phyloP scores from a whole-genome alignment of 768 basidiomycete species.

The Termitomyces titanicus region DNA sequence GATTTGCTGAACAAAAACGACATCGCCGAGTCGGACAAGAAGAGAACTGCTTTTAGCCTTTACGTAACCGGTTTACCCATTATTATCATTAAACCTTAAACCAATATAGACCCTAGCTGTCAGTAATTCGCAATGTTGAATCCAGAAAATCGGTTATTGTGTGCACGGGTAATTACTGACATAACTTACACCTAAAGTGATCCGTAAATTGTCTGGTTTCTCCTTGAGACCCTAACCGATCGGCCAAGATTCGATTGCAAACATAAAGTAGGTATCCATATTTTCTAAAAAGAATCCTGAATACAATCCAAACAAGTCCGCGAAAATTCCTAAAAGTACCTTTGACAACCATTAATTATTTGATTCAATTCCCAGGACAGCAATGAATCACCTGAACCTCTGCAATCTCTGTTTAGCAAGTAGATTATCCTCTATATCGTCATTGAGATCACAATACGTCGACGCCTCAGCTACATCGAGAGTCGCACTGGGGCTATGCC shows the following conservation, averaged over 20 bases:
- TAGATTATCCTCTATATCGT: background rate
- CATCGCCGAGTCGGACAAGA: background rate
- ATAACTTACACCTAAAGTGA: too few relatives aligned
- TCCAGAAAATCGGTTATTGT: too few relatives aligned
- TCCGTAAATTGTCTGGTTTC: too few relatives aligned
- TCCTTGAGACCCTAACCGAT: too few relatives aligned
- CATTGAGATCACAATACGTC: background rate
- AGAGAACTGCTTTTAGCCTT: background rate
- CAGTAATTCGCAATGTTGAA: too few relatives aligned
- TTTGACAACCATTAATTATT: background rate
- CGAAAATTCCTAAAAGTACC: background rate
- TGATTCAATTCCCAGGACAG: background rate
- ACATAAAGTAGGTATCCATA: background rate
- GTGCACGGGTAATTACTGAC: too few relatives aligned
- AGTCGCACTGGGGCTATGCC: background rate
- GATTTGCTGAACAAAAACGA: background rate
- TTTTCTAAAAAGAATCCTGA: background rate
- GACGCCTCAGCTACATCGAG: background rate
- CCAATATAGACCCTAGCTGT: too few relatives aligned
- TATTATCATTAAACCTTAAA: too few relatives aligned
- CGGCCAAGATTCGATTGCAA: too few relatives aligned
- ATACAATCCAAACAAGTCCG: background rate
- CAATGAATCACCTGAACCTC: constrained; percentile 2
- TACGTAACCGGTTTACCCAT: background rate
- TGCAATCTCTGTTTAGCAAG: background rate